phyloP scores from a whole-genome alignment of 2,329 filamentous ascomycete genomes.

The Aspergillus neotritici region DNA sequence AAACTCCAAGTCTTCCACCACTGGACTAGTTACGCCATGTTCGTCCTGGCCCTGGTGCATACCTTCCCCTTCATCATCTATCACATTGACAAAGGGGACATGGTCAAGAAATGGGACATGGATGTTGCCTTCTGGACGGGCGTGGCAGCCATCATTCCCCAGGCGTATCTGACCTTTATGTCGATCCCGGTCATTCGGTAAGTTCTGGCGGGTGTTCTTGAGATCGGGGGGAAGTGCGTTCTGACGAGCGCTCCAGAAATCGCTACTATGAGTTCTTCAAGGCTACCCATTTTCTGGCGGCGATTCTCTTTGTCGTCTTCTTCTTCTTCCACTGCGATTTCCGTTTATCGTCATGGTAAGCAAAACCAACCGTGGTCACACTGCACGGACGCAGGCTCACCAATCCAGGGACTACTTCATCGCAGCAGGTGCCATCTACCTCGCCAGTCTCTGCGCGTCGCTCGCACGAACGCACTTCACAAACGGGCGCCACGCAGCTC shows the following conservation, averaged over 20 bases:
- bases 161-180: constrained; percentile 51
- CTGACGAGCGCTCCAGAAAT: constrained; percentile 34
- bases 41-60: constrained; percentile 50
- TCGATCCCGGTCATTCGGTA: constrained; percentile 48
- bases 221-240: neutral
- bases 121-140: constrained; percentile 51
- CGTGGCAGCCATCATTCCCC: constrained; percentile 47
- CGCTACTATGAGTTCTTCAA: constrained; percentile 58
- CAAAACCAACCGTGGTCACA: neutral
- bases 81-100: constrained; percentile 44
- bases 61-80: constrained; percentile 56
- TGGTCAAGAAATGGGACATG: constrained; percentile 42
- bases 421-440: constrained; percentile 49
- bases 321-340: constrained; percentile 57
- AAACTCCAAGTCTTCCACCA: constrained; percentile 50
- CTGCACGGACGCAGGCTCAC: neutral
- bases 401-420: constrained; percentile 53
- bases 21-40: constrained; percentile 51
- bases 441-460: constrained; percentile 42
- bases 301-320: constrained; percentile 50
- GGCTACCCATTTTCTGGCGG: constrained; percentile 48
- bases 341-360: constrained; percentile 48
- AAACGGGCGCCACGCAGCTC: constrained; percentile 44
- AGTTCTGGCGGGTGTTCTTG: constrained; percentile 6
- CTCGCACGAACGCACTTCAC: constrained; percentile 45